phyloP scores from a whole-genome alignment of 768 basidiomycete species.

The Kwoniella sp. region DNA sequence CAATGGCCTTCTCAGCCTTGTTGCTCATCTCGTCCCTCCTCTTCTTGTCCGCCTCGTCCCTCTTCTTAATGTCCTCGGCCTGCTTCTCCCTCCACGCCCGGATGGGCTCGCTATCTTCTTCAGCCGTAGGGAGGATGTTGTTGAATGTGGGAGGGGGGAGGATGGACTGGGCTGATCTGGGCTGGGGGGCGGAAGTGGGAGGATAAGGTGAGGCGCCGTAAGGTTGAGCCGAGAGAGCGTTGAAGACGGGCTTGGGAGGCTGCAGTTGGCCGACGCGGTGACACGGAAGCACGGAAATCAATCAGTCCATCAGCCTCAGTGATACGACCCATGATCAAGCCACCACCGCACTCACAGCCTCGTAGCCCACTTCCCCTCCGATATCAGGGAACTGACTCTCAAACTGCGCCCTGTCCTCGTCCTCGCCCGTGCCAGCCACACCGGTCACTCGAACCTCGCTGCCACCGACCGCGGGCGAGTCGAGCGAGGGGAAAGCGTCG shows the following conservation, averaged over 20 bases:
- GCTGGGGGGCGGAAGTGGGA: slow-evolving; percentile 24
- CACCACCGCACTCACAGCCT: slow-evolving; percentile 28
- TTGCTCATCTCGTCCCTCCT: slow-evolving; percentile 21
- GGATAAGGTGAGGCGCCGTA: slow-evolving; percentile 49
- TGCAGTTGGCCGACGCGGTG: neutral
- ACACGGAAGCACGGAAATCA: too few relatives aligned
- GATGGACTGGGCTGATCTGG: slow-evolving; percentile 30
- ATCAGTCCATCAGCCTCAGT: too few relatives aligned
- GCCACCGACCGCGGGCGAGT: slow-evolving; percentile 17
- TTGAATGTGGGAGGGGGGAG: slow-evolving; percentile 44
- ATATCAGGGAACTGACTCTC: slow-evolving; percentile 49
- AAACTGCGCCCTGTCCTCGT: slow-evolving; percentile 44
- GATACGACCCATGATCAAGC: neutral
- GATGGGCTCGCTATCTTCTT: slow-evolving; percentile 48
- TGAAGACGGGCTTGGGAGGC: slow-evolving; percentile 42
- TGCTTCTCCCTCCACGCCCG: slow-evolving; percentile 88
- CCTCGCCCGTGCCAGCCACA: slow-evolving; percentile 37
- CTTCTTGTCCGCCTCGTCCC: slow-evolving; percentile 62
- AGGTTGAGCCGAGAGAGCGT: slow-evolving; percentile 40
- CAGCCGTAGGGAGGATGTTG: slow-evolving; percentile 34
- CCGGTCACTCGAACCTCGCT: slow-evolving; percentile 45
- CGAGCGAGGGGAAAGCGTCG: slow-evolving; percentile 33
- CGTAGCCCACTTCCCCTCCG: slow-evolving; percentile 34
- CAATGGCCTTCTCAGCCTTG: slow-evolving; percentile 39
- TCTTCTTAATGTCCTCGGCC: slow-evolving; percentile 70